Percentiles rank a stretch among this genome's conserved stretches.
Evolutionary conservation across 2,329 filamentous ascomycete species (phyloP).

Genomic region (Sporothrix luriei): DNA sequence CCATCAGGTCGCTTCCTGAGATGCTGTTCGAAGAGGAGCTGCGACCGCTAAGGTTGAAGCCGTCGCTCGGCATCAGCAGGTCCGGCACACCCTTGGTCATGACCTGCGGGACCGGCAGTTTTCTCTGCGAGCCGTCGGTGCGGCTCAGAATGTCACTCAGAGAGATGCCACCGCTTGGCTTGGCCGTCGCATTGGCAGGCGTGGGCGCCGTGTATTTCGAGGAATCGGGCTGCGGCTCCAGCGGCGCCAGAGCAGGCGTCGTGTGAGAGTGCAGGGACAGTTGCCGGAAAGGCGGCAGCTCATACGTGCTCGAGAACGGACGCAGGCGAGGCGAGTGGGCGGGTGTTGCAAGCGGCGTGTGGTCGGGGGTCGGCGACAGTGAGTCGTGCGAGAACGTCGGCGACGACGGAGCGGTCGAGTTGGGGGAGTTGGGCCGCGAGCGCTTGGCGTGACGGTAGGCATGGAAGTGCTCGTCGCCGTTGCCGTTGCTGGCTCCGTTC

Average conservation of each 20-base stretch:
- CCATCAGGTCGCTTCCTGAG: conserved; percentile 66
- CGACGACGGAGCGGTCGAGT: conserved; percentile 93
- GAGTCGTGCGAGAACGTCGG: conserved; percentile 97
- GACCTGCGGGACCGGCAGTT: conserved; percentile 85
- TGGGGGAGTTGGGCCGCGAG: conserved; percentile 88
- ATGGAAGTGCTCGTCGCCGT: conserved; percentile 75
- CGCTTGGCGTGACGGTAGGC: conserved; percentile 76
- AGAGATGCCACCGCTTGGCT: conserved; percentile 66
- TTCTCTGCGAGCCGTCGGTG: conserved; percentile 82
- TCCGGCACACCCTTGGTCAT: conserved; percentile 84
- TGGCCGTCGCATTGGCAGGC: conserved; percentile 60
- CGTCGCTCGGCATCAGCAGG: conserved; percentile 67
- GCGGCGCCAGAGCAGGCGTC: conserved; percentile 60
- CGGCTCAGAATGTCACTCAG: conserved; percentile 92
- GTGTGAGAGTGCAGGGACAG: conserved; percentile 54
- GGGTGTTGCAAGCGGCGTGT: conserved; percentile 96
- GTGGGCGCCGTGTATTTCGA: conserved; percentile 44
- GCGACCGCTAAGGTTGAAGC: conserved; percentile 71
- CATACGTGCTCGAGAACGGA: conserved; percentile 71
- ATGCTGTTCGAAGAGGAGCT: conserved; percentile 79
- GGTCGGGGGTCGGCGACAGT: conserved; percentile 90
- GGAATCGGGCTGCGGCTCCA: conserved; percentile 59
- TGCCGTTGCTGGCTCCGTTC: conserved; percentile 39
- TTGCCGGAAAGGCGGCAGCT: conserved; percentile 81
- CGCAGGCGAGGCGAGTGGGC: conserved; percentile 91